Percentiles rank a stretch among this genome's conserved stretches.
These are phyloP conservation scores for Monosporozyma servazzii DNA, from an alignment of 805 yeast species.

Conservation along the genomic window DNA sequence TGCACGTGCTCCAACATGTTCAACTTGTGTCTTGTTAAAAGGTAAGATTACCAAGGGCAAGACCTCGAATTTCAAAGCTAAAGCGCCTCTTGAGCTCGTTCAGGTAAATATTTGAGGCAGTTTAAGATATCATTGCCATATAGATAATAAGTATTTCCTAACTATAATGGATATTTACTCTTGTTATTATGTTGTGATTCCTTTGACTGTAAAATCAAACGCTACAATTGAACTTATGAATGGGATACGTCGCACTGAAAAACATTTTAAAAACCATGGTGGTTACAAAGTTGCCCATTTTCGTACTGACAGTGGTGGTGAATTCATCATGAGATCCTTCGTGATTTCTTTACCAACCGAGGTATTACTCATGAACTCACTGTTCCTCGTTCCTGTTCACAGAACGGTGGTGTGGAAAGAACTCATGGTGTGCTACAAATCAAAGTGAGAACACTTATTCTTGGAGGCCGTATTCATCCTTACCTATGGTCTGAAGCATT, in stretches of 20 bases:
- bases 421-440: slow-evolving; percentile 9
- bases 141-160: background rate
- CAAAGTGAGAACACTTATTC: slow-evolving; percentile 2
- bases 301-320: slow-evolving; percentile 5
- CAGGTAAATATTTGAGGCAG: background rate
- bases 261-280: slow-evolving; percentile 1
- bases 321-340: slow-evolving; percentile 3
- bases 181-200: slow-evolving; percentile 3
- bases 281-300: background rate
- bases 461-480: slow-evolving; percentile 8
- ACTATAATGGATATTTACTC: slow-evolving; percentile 4
- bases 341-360: background rate
- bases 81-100: background rate
- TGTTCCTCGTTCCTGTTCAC: slow-evolving; percentile 4
- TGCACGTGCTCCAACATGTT: too few species aligned
- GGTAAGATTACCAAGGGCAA: too few species aligned
- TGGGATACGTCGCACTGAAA: background rate
- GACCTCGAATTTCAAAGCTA: background rate
- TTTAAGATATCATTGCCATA: background rate
- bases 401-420: slow-evolving; percentile 14
- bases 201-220: slow-evolving; percentile 2
- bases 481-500: slow-evolving; percentile 15
- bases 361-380: slow-evolving; percentile 9
- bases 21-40: too few species aligned
- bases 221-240: background rate